Base-by-base conservation (phyloP, 2,329 filamentous ascomycete species). In the Fusarium abutilonis region DNA sequence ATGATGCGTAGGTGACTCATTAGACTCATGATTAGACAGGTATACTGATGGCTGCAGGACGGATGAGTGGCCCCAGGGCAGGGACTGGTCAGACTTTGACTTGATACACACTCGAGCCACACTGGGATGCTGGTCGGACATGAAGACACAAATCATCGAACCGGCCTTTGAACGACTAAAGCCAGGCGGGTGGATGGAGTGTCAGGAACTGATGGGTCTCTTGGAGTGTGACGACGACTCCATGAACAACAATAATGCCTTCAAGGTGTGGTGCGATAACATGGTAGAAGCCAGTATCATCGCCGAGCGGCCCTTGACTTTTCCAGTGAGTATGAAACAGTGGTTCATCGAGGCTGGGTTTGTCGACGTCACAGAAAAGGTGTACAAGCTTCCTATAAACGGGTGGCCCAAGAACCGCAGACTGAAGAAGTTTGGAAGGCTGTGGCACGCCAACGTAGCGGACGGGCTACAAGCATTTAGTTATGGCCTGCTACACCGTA, bases 371-470 rank as follows among this genome's bases (percentile, higher is more conserved):
- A 26, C 32, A 15, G 49, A 52, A 28, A 52, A 52, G 49, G 40
- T 52, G 10, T 52, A 52, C 41, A 52, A 52, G 34, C 29, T 52
- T 26, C 49, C 49, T 7, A 52, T 52, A 31, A 52, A 52, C 17
- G 34, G 49, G 21, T 46, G 49, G 49, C 49, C 49, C n/a, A 52
- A 52, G 35, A 39, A 52, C 41, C 49, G 41, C 10, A 38, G 49
- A n/a, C 49, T 52, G 14, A 52, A 52, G 49, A 52, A 35, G 17
- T 44, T 52, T 19, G 49, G 49, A 6, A 40, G 46, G 28, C 11
- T 52, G 9, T 52, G 49, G 49, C 49, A 52, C 32, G 34, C 49
- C 4, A 52, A 52, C 17, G 32, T 52, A 10, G 41, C 26, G 1
- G 49, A 36, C 13, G 49, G 49, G 9, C 31, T 52, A 17, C 49